Base-by-base conservation (phyloP, 176 grass and related monocot genomes). In the Triticum urartu region DNA sequence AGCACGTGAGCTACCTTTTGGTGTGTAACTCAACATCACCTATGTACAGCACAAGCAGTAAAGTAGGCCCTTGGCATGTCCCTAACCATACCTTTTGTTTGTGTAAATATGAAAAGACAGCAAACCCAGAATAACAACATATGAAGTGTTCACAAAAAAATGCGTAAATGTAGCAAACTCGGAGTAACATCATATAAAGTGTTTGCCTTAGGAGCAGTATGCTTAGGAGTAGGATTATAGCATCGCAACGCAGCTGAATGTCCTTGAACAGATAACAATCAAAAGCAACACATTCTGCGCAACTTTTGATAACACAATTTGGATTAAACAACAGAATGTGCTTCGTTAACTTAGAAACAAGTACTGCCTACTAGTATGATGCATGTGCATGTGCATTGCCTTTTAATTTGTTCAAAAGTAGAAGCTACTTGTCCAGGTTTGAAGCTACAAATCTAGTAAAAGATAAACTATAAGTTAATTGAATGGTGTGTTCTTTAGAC, bases 1-100 rank as follows among this genome's bases (percentile, higher is more conserved):
- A 32, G 25, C 45, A 74, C 59, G 74, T 80, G 67, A 58, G 24
- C 56, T 56, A 52, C 52, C 73, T 79, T 73, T 79, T 54, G 64
- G 69, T 4, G 21, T 20, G 3, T 8, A 28, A 52, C 4, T 54
- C 14, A 68, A 42, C 72, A 64, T 54, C 52, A 72, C 24, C 25
- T 83, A 75, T 17, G 28, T 35, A 17, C 75, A 36, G 39, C n/a
- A 22, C 5, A 67, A 18, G 18, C 56, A 45, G 34, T 47, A 59
- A 88, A 68, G 63, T n/a, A 68, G 0, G 0, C 4, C 39, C 47
- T 83, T 28, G 24, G 9, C 54, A 48, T 28, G 33, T 25, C 72
- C 67, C 2, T 4, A 34, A 13, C 17, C 5, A 5, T n/a, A 60
- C 7, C 8, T 17, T 78, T 78, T 25, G 39, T 34, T 17, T 77